Percentiles rank a stretch among this genome's conserved stretches.
Evolutionary conservation across 768 basidiomycete species (phyloP).

Genomic region (Trametes punicea): DNA sequence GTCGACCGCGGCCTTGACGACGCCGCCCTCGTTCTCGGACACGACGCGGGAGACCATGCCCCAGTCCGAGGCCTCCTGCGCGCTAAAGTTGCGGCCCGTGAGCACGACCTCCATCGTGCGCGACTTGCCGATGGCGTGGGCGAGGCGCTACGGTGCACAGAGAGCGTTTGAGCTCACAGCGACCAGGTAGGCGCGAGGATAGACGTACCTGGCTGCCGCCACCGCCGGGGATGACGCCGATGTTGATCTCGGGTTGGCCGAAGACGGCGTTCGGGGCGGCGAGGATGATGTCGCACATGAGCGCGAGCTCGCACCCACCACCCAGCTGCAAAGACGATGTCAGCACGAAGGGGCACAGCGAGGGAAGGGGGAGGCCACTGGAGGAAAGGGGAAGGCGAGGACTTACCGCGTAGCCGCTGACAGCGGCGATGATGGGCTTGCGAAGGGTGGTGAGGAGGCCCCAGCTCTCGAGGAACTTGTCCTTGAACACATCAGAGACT

Average conservation of each 20-base stretch:
- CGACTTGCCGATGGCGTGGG: constrained; percentile 84
- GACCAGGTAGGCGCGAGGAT: not conserved
- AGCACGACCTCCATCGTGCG: constrained; percentile 92
- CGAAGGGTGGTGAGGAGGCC: constrained; percentile 62
- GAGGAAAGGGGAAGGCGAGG: not conserved
- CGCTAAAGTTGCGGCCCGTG: constrained; percentile 79
- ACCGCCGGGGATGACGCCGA: constrained; percentile 92
- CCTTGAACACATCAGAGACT: constrained; percentile 87
- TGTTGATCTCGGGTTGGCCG: constrained; percentile 94
- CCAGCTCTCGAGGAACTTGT: constrained; percentile 87
- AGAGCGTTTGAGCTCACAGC: not conserved
- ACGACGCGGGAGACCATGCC: constrained; percentile 86
- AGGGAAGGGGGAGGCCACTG: too few species aligned
- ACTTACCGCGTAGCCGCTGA: constrained; percentile 89
- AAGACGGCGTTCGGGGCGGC: constrained; percentile 88
- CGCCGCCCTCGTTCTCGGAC: constrained; percentile 67
- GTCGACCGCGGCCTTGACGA: constrained; percentile 82
- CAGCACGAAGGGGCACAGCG: not conserved
- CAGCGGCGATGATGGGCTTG: constrained; percentile 95
- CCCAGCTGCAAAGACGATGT: constrained; percentile 61
- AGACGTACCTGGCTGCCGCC: constrained; percentile 66
- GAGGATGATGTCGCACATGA: constrained; percentile 95
- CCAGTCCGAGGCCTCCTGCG: constrained; percentile 81
- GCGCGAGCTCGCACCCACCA: constrained; percentile 93
- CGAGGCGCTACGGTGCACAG: constrained; percentile 55